Conservation (phyloP, 148 eudicot genomes). For the Simmondsia chinensis region DNA sequence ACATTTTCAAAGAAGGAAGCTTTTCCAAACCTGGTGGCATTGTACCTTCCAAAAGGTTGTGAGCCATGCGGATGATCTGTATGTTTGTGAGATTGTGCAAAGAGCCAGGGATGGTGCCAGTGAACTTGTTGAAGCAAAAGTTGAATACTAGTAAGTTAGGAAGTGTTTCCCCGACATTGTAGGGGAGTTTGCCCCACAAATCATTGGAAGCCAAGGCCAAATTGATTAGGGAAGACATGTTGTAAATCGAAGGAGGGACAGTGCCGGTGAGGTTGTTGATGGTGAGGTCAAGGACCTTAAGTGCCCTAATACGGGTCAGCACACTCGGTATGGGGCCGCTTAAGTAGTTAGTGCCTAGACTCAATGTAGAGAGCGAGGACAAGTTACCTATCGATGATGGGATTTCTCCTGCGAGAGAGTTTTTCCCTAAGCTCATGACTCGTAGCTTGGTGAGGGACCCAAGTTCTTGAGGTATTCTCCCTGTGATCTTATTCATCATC, state of each 20-base stretch:
- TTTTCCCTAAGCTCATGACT: constrained; percentile 24
- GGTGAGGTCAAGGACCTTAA: constrained; percentile 31
- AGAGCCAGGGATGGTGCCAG: constrained; percentile 42
- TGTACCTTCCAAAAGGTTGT: constrained; percentile 31
- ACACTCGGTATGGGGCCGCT: constrained; percentile 27
- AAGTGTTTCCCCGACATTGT: constrained; percentile 27
- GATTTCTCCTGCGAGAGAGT: constrained; percentile 29
- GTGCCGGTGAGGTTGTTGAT: constrained; percentile 36
- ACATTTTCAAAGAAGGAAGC: constrained; percentile 30
- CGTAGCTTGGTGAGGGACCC: constrained; percentile 21
- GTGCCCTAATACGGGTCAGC: constrained; percentile 16
- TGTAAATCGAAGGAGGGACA: constrained; percentile 34
- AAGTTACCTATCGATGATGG: constrained; percentile 34
- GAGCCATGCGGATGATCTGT: constrained; percentile 25
- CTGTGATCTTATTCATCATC: constrained; percentile 25
- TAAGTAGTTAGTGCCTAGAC: constrained; percentile 32
- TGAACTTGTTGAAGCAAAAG: constrained; percentile 38
- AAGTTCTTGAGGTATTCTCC: constrained; percentile 29
- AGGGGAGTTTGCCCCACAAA: constrained; percentile 33
- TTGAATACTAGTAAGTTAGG: constrained; percentile 36
- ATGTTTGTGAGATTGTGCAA: constrained; percentile 42
- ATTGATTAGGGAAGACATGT: constrained; percentile 36
- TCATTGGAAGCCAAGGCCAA: constrained; percentile 38
- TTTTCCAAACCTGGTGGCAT: constrained; percentile 49
- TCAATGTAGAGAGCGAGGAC: constrained; percentile 23